Percentiles rank a stretch among this genome's conserved stretches.
phyloP scores from a whole-genome alignment of 1,284 basidiomycete genomes.

The Hortiboletus rubellus region DNA sequence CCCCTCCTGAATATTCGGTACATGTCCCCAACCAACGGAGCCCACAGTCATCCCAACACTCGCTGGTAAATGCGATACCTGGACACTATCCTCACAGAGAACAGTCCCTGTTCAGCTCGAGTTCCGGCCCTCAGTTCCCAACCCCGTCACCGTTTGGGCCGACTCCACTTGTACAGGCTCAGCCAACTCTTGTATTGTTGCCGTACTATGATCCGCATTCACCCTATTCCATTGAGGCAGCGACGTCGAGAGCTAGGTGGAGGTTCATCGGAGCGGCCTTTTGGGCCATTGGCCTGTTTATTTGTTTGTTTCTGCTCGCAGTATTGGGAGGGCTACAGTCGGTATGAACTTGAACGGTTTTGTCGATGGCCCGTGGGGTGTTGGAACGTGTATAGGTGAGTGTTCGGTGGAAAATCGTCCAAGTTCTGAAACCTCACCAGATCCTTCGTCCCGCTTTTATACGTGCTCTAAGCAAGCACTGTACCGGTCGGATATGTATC shows the following conservation, averaged over 20 bases:
- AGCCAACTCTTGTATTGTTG: conserved; percentile 32
- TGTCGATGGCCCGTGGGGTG: not conserved
- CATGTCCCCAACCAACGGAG: conserved; percentile 16
- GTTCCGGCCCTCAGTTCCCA: conserved; percentile 16
- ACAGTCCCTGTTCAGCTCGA: conserved; percentile 20
- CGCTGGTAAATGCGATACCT: conserved; percentile 12
- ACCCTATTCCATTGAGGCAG: conserved; percentile 44
- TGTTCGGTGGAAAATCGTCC: not conserved
- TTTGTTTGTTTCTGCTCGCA: conserved; percentile 22
- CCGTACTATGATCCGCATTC: conserved; percentile 53
- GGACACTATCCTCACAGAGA: conserved; percentile 17
- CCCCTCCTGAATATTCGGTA: conserved; percentile 33
- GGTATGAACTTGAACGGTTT: not conserved
- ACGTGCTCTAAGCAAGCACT: not conserved
- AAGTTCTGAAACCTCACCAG: not conserved
- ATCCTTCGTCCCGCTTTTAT: not conserved
- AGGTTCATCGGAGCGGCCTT: conserved; percentile 45
- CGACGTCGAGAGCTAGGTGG: conserved; percentile 44
- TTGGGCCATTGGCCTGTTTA: conserved; percentile 43
- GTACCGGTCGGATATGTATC: not conserved
- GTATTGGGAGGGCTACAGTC: conserved; percentile 5
- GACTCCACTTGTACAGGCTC: conserved; percentile 42
- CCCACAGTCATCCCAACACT: conserved; percentile 20
- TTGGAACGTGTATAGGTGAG: not conserved
- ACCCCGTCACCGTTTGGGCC: conserved; percentile 37